These are phyloP conservation scores for Calendula officinalis DNA, from an alignment of 129 eudicot genomes.

Conservation along the genomic window DNA sequence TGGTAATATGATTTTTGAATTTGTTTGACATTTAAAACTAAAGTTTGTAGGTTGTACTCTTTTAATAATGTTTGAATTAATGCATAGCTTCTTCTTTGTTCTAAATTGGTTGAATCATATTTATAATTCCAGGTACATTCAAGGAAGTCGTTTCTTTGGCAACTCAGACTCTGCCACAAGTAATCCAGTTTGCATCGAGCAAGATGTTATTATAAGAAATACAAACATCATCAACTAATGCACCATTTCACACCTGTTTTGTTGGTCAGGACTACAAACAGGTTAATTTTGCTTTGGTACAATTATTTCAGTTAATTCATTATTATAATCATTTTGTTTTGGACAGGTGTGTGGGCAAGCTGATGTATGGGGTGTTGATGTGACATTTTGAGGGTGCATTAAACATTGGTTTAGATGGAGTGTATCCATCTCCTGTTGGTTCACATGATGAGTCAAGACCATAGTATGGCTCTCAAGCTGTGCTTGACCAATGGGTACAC, in stretches of 20 bases:
- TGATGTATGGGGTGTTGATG: slow-evolving; percentile 97
- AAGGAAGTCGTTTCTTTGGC: slow-evolving; percentile 64
- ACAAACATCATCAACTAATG: slow-evolving; percentile 32
- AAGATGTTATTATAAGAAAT: slow-evolving; percentile 37
- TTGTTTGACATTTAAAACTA: no score
- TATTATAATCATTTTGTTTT: not conserved
- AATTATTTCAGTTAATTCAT: no score
- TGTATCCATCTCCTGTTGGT: slow-evolving; percentile 94
- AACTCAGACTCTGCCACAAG: no score
- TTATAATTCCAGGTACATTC: slow-evolving; percentile 52
- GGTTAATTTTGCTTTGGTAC: no score
- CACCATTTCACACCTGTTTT: slow-evolving; percentile 74
- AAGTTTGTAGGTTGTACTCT: no score
- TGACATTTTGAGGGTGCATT: slow-evolving; percentile 91
- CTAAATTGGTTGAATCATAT: not conserved
- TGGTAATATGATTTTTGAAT: no score
- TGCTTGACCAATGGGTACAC: slow-evolving; percentile 81
- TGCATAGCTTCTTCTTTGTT: no score
- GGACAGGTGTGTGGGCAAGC: slow-evolving; percentile 87
- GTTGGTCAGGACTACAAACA: slow-evolving; percentile 97
- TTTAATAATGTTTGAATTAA: no score
- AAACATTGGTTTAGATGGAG: slow-evolving; percentile 76
- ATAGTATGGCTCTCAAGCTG: slow-evolving; percentile 87
- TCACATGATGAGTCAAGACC: slow-evolving; percentile 81
- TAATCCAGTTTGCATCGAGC: slow-evolving; percentile 40